Conservation (phyloP, 768 basidiomycete genomes). For the Hygrophoropsis aurantiaca region DNA sequence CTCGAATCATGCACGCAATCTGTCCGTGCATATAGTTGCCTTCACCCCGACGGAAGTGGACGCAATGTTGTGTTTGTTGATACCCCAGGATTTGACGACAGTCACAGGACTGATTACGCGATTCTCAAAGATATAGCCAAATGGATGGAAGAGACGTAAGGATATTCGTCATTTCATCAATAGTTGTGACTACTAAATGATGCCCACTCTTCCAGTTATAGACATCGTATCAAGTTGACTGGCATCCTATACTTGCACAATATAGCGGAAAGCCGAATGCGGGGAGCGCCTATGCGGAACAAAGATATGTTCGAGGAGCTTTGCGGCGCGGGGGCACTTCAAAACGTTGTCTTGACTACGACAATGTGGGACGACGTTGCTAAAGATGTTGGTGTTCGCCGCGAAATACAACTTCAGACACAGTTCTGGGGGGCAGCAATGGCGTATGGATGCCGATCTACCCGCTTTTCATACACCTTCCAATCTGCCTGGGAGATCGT, state of each 20-base stretch:
- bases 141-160: slow-evolving; percentile 27
- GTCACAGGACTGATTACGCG: slow-evolving; percentile 18
- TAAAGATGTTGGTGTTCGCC: too few species aligned
- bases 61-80: slow-evolving; percentile 14
- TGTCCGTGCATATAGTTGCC: slow-evolving; percentile 13
- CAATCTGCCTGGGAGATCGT: too few species aligned
- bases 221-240: slow-evolving; percentile 11
- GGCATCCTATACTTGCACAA: slow-evolving; percentile 29
- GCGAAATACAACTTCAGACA: too few species aligned
- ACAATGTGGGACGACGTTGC: slow-evolving; percentile 29
- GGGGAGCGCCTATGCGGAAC: slow-evolving; percentile 19
- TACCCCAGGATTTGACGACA: slow-evolving; percentile 20
- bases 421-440: too few species aligned
- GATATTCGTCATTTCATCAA: neutral
- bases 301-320: slow-evolving; percentile 21
- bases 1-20: slow-evolving; percentile 19
- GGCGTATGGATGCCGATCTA: too few species aligned
- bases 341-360: slow-evolving; percentile 26
- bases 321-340: slow-evolving; percentile 21
- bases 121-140: slow-evolving; percentile 22
- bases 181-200: too few species aligned
- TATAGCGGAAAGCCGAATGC: slow-evolving; percentile 24
- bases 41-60: slow-evolving; percentile 13
- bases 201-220: slow-evolving; percentile 9
- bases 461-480: too few species aligned